Evolutionary conservation across 139 green algal genomes (phyloP).

Genomic region (Chlamydomonas asymmetrica): DNA sequence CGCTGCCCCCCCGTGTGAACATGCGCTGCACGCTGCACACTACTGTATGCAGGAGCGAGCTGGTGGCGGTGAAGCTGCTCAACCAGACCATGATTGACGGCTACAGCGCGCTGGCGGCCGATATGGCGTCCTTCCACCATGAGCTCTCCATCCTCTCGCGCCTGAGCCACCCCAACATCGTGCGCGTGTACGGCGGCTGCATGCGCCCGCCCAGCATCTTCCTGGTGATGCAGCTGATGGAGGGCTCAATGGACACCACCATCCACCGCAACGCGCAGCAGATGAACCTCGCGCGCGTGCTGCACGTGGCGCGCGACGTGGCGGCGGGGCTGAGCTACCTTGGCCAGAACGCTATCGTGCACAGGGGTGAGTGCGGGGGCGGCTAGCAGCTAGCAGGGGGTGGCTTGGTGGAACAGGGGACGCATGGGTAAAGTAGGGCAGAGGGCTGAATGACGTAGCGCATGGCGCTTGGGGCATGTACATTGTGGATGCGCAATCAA

Average conservation of each 20-base stretch:
- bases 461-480: too few relatives aligned
- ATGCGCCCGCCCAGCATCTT: constrained; percentile 42
- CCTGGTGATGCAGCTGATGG: constrained; percentile 54
- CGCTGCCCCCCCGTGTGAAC: too few relatives aligned
- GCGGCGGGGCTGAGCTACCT: constrained; percentile 18
- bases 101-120: constrained; percentile 1
- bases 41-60: constrained; percentile 4
- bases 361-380: too few relatives aligned
- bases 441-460: too few relatives aligned
- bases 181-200: constrained; percentile 48
- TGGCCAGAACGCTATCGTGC: too few relatives aligned
- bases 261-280: constrained; percentile 55
- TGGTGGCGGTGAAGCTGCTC: constrained; percentile 28
- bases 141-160: constrained; percentile 52
- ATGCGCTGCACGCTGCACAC: constrained; percentile 18
- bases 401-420: too few relatives aligned
- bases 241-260: constrained; percentile 61
- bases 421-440: too few relatives aligned
- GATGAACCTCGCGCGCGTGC: constrained; percentile 52
- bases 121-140: constrained; percentile 18
- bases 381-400: too few relatives aligned
- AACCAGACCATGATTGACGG: constrained; percentile 3
- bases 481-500: too few relatives aligned
- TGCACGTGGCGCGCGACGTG: constrained; percentile 53
- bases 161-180: constrained; percentile 63